Conservation (phyloP, 2,329 filamentous ascomycete genomes). For the Corinectria fuckeliana region DNA sequence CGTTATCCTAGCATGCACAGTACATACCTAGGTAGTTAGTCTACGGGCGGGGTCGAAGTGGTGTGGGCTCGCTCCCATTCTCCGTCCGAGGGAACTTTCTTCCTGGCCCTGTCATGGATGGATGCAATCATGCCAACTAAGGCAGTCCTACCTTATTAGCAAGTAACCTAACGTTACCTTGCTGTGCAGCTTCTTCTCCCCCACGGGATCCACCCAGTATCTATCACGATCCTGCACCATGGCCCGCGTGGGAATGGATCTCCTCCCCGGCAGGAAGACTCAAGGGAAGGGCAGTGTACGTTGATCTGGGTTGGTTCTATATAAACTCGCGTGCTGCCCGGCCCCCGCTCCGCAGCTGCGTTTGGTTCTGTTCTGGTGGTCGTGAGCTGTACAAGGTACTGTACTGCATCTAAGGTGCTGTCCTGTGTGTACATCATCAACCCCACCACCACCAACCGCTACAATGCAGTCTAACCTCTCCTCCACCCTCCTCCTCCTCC, state of each 20-base stretch:
- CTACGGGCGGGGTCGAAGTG: conserved; percentile 5
- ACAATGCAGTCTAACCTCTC: conserved; percentile 50
- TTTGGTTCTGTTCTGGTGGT: background rate
- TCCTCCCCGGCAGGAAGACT: background rate
- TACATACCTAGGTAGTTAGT: too few relatives aligned
- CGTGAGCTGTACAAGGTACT: background rate
- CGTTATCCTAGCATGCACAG: too few relatives aligned
- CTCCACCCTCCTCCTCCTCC: conserved; percentile 47
- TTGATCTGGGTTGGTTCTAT: background rate
- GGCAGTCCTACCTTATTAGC: background rate
- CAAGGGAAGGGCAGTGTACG: background rate
- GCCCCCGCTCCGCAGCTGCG: background rate
- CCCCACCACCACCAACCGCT: conserved; percentile 1
- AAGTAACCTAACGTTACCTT: too few relatives aligned
- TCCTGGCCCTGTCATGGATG: background rate
- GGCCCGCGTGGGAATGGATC: conserved; percentile 3
- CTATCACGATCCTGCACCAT: background rate
- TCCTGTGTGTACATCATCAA: background rate
- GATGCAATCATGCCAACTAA: background rate
- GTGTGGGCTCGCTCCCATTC: background rate
- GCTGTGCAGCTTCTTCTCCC: too few relatives aligned
- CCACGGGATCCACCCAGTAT: too few relatives aligned
- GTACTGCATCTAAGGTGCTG: background rate
- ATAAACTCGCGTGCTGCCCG: background rate
- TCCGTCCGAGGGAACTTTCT: conserved; percentile 8